These are phyloP conservation scores for Colletotrichum acutatum DNA, from an alignment of 2,329 filamentous ascomycete species.

Conservation along the genomic window DNA sequence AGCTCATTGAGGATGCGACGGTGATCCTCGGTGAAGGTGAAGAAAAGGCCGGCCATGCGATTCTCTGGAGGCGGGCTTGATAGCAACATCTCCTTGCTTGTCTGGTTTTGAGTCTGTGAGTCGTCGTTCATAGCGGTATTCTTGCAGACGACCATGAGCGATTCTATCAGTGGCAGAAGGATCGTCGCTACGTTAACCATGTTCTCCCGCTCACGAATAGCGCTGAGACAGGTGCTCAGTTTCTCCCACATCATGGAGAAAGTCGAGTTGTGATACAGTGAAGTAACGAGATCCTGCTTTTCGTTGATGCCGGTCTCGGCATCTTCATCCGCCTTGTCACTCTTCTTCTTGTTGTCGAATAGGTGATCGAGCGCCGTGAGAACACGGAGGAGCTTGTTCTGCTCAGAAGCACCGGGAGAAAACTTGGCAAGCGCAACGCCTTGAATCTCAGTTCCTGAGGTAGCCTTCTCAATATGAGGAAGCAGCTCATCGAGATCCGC, in stretches of 20 bases:
- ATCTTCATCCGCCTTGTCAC: conserved; percentile 54
- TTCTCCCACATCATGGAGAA: conserved; percentile 94
- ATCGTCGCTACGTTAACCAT: conserved; percentile 99
- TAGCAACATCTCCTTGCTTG: conserved; percentile 72
- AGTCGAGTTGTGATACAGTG: conserved; percentile 89
- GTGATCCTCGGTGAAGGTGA: conserved; percentile 97
- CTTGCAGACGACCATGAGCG: conserved; percentile 99
- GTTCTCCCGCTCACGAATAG: conserved; percentile 90
- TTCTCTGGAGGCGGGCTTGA: conserved; percentile 81
- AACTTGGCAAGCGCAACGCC: conserved; percentile 94
- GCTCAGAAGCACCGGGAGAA: conserved; percentile 93
- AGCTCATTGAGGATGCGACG: conserved; percentile 98
- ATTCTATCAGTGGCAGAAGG: conserved; percentile 91
- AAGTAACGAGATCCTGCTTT: conserved; percentile 87
- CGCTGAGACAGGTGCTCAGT: conserved; percentile 86
- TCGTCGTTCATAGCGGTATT: conserved; percentile 87
- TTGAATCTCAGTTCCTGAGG: conserved; percentile 93
- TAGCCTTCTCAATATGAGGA: conserved; percentile 86
- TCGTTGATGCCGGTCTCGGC: conserved; percentile 66
- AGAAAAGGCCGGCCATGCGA: conserved; percentile 91
- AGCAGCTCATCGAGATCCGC: conserved; percentile 86
- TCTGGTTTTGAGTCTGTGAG: conserved; percentile 52
- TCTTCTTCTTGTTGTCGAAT: conserved; percentile 83
- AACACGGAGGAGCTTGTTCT: conserved; percentile 93
- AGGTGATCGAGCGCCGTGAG: conserved; percentile 95